Evolutionary conservation across 192 early-diverging fungal species (phyloP), one percentile per base, ranked within the genome.

Genomic region (Pilobolus umbonatus): DNA sequence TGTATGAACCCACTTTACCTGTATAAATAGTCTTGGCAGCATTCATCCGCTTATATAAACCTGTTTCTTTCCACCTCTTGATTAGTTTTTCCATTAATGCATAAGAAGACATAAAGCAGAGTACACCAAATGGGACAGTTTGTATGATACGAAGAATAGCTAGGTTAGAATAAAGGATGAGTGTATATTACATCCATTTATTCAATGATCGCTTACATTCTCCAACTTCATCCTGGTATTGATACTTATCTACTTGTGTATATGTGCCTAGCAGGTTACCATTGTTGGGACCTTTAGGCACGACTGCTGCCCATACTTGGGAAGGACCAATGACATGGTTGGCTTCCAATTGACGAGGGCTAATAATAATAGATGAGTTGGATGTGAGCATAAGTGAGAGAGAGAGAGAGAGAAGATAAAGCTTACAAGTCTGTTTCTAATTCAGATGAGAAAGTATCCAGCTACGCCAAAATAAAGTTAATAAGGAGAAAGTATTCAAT

Each of bases 271-370:
- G 79, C 45, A 73, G 73, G 30, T n/a, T 29, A 39, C 9, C 32
- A 9, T 38, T 71, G 26, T 32, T 66, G 25, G 69, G 88, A 48
- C 69, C 85, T 55, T 28, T 56, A 51, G 79, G 68, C 7, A 89
- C 56, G 15, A 80, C 70, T 10, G 76, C 69, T 0, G 83, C 85
- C 43, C 73, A 73, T 25, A 84, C 75, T 42, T 90, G 87, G 6
- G 71, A 50, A 1, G 65, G 45, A 3, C 76, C 64, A 49, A 91
- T 88, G 30, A 91, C 85, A 66, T 91, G 89, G 28, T 69, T 75
- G 39, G 84, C 79, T 64, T 83, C 81, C 4, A 86, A 57, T 21
- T 61, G 71, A 25, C 69, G 68, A 2, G 64, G 43, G 61, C 67
- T 68, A 51, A 14, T 19, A 9, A 48, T 12, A 53, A 14, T 78